These are phyloP conservation scores for Paspalum vaginatum DNA, from an alignment of 176 grass and related monocot genomes.

Conservation along the genomic window DNA sequence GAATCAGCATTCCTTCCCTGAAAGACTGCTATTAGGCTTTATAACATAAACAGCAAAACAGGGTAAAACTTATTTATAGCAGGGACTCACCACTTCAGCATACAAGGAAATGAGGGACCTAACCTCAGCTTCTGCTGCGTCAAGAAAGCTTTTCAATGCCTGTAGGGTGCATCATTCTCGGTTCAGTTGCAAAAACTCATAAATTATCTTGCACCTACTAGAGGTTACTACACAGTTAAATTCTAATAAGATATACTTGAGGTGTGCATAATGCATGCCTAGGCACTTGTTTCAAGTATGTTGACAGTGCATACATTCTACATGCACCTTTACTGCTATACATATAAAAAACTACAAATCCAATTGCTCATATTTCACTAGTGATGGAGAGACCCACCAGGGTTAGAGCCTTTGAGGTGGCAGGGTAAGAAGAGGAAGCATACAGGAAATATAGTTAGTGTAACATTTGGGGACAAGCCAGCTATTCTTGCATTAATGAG, in stretches of 20 bases:
- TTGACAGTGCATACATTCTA: neutral
- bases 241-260: neutral
- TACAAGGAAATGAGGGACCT: slow-evolving; percentile 94
- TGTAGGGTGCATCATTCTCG: slow-evolving; percentile 48
- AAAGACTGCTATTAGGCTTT: slow-evolving; percentile 39
- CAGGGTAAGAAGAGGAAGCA: slow-evolving; percentile 11
- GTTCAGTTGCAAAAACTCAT: slow-evolving; percentile 17
- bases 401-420: neutral
- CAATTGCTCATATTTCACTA: neutral
- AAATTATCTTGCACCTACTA: slow-evolving; percentile 15
- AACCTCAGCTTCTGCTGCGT: slow-evolving; percentile 93
- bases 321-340: slow-evolving; percentile 23
- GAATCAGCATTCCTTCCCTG: slow-evolving; percentile 99
- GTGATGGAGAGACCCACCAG: neutral
- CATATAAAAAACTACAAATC: neutral
- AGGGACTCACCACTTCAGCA: slow-evolving; percentile 89
- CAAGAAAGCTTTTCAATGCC: slow-evolving; percentile 92
- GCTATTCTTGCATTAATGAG: slow-evolving; percentile 5
- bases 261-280: slow-evolving; percentile 11
- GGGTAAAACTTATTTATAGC: neutral
- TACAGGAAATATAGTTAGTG: slow-evolving; percentile 7
- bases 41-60: slow-evolving; percentile 23
- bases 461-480: neutral
- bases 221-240: neutral
- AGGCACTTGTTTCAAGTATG: slow-evolving; percentile 10